Percentiles rank a stretch among this genome's conserved stretches.
Conservation (phyloP, 2,329 filamentous ascomycete species). For the Colletotrichum cordylinicola region DNA sequence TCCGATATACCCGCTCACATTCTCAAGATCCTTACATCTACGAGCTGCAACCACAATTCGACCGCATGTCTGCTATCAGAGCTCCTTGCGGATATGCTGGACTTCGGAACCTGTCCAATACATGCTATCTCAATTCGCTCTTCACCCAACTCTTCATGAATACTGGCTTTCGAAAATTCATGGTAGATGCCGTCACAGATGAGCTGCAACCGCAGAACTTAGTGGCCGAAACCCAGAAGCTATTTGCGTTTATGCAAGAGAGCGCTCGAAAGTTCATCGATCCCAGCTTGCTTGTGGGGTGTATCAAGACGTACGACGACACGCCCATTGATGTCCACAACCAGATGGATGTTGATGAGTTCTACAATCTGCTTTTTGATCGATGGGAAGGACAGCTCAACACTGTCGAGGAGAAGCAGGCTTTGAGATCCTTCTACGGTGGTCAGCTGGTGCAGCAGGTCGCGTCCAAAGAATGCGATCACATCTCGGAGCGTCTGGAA, state of each 20-base stretch:
- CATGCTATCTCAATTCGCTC: conserved; percentile 95
- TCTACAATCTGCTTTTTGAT: conserved; percentile 93
- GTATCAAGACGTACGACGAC: conserved; percentile 84
- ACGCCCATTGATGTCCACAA: conserved; percentile 82
- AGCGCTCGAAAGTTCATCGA: conserved; percentile 77
- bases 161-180: conserved; percentile 81
- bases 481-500: conserved; percentile 90
- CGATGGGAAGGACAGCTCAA: conserved; percentile 85
- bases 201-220: conserved; percentile 66
- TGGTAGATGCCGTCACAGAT: conserved; percentile 70
- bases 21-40: conserved; percentile 60
- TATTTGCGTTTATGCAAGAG: conserved; percentile 89
- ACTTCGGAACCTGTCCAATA: conserved; percentile 90
- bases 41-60: conserved; percentile 66
- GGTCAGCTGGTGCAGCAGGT: conserved; percentile 94
- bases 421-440: conserved; percentile 84
- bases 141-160: conserved; percentile 98
- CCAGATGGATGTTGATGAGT: conserved; percentile 99
- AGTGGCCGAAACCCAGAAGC: conserved; percentile 76
- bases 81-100: conserved; percentile 85
- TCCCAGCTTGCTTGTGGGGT: conserved; percentile 73
- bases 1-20: background rate
- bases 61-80: conserved; percentile 72
- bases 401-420: conserved; percentile 69
- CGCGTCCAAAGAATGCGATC: conserved; percentile 91